These are phyloP conservation scores for Boeremia exigua DNA, from an alignment of 2,329 filamentous ascomycete species.

Conservation along the genomic window DNA sequence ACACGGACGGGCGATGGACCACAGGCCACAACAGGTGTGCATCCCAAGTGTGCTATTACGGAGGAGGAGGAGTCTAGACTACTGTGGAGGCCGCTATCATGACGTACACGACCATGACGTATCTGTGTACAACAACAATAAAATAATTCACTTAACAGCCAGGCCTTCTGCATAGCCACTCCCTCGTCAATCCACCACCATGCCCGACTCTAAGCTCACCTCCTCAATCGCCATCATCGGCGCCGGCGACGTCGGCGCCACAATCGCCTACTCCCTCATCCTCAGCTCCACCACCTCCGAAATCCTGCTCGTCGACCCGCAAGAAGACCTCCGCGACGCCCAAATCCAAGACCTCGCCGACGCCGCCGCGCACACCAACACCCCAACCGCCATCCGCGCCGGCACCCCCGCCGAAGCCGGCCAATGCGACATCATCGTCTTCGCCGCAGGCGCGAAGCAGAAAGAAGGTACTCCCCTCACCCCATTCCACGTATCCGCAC, in stretches of 20 bases:
- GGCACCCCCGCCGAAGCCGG: slow-evolving; percentile 33
- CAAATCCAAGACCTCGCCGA: slow-evolving; percentile 27
- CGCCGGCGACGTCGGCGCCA: slow-evolving; percentile 32
- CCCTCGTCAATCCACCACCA: slow-evolving; percentile 4
- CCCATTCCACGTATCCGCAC: background rate
- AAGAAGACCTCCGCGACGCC: slow-evolving; percentile 29
- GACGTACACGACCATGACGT: slow-evolving; percentile 18
- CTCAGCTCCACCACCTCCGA: slow-evolving; percentile 28
- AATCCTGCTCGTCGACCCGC: slow-evolving; percentile 28
- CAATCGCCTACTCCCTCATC: slow-evolving; percentile 33
- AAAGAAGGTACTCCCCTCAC: slow-evolving; percentile 20
- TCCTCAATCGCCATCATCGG: slow-evolving; percentile 31
- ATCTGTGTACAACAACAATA: slow-evolving; percentile 4
- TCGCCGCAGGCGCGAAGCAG: slow-evolving; percentile 28
- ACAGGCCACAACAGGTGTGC: too few relatives aligned
- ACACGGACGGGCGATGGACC: too few relatives aligned
- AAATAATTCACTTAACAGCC: too few relatives aligned
- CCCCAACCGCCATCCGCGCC: slow-evolving; percentile 21
- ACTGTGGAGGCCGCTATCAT: slow-evolving; percentile 4
- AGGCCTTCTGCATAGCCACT: too few relatives aligned
- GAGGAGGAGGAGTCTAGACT: too few relatives aligned
- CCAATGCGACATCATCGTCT: slow-evolving; percentile 30
- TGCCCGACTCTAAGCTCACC: slow-evolving; percentile 25
- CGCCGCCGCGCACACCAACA: slow-evolving; percentile 27
- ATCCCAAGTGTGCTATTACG: too few relatives aligned